Evolutionary conservation across 768 basidiomycete species (phyloP).

Genomic region (Lanmaoa rubissima): DNA sequence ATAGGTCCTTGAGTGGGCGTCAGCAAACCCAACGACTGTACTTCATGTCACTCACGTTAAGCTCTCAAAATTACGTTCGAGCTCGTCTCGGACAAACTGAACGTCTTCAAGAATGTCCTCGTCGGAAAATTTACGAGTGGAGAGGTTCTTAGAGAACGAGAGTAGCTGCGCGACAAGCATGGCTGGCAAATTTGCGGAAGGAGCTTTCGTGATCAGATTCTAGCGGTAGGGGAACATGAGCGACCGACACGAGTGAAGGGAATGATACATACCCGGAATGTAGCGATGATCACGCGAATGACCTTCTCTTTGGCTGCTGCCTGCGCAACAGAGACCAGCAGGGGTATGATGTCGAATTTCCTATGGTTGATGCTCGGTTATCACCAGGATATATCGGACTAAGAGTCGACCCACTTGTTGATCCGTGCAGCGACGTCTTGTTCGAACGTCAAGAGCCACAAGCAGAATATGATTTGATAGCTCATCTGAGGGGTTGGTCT

Average conservation of each 20-base stretch:
- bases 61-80: conserved; percentile 83
- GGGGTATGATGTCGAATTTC: conserved; percentile 85
- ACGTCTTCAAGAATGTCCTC: conserved; percentile 95
- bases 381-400: not conserved
- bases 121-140: conserved; percentile 86
- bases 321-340: conserved; percentile 81
- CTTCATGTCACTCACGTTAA: conserved; percentile 63
- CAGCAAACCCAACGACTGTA: not conserved
- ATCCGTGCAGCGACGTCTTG: conserved; percentile 79
- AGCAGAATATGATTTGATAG: conserved; percentile 89
- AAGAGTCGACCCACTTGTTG: conserved; percentile 61
- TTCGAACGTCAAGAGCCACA: conserved; percentile 95
- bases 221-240: conserved; percentile 28
- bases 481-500: conserved; percentile 90
- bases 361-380: conserved; percentile 39
- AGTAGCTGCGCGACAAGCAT: conserved; percentile 89
- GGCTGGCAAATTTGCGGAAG: conserved; percentile 82
- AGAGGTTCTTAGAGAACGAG: conserved; percentile 83
- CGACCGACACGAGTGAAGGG: not conserved
- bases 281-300: conserved; percentile 87
- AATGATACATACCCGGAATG: conserved; percentile 64
- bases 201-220: conserved; percentile 91
- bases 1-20: conserved; percentile 63
- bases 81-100: conserved; percentile 80
- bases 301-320: conserved; percentile 96